Conservation (phyloP, 1,284 basidiomycete genomes). For the Sutorius eximius region DNA sequence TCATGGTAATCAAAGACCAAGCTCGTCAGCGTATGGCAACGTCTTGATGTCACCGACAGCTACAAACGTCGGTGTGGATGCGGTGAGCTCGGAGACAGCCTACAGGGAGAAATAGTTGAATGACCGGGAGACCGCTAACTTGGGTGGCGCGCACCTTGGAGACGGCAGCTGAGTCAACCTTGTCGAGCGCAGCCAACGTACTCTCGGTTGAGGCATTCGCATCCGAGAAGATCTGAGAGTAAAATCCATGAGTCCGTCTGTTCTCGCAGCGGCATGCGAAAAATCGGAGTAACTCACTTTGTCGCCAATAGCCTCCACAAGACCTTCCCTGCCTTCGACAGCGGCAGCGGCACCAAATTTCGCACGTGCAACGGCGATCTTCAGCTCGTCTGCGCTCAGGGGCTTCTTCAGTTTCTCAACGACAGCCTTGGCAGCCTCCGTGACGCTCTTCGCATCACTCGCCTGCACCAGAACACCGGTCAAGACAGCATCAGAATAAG, state of each 20-base stretch:
- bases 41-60: slow-evolving; percentile 75
- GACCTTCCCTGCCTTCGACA: slow-evolving; percentile 71
- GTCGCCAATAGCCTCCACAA: slow-evolving; percentile 59
- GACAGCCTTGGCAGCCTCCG: slow-evolving; percentile 63
- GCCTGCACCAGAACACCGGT: slow-evolving; percentile 80
- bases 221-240: slow-evolving; percentile 56
- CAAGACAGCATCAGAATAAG: slow-evolving; percentile 88
- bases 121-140: background rate
- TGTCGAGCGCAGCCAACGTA: slow-evolving; percentile 60
- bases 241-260: slow-evolving; percentile 5
- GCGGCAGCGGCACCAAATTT: slow-evolving; percentile 77
- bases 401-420: slow-evolving; percentile 68
- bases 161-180: slow-evolving; percentile 57
- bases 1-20: slow-evolving; percentile 63
- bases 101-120: slow-evolving; percentile 25
- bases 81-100: slow-evolving; percentile 57
- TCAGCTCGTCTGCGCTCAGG: slow-evolving; percentile 70
- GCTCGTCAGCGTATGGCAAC: slow-evolving; percentile 83
- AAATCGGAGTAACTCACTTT: slow-evolving; percentile 46
- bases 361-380: slow-evolving; percentile 82
- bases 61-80: slow-evolving; percentile 82
- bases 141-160: slow-evolving; percentile 52
- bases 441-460: slow-evolving; percentile 56
- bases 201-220: slow-evolving; percentile 52
- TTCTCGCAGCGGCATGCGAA: slow-evolving; percentile 1